Percentiles rank a stretch among this genome's conserved stretches.
phyloP scores from a whole-genome alignment of 768 basidiomycete genomes.

The Melanogaster broomeanus region DNA sequence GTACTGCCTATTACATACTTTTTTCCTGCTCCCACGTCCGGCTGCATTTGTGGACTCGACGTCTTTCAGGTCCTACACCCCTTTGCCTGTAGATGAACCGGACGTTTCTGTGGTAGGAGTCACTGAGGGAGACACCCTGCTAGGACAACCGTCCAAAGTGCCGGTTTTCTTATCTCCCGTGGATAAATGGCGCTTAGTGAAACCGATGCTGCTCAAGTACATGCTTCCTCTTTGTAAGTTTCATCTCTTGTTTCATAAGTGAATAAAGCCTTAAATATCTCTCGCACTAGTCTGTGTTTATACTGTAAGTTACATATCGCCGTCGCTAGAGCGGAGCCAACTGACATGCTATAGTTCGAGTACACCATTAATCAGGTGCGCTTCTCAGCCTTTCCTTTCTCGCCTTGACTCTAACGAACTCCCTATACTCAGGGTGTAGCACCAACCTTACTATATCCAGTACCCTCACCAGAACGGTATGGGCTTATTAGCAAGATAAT shows the following conservation, averaged over 20 bases:
- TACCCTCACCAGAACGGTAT: conserved; percentile 63
- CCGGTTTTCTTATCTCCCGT: conserved; percentile 55
- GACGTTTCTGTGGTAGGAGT: conserved; percentile 20
- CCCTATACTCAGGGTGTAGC: conserved; percentile 65
- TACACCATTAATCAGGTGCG: conserved; percentile 87
- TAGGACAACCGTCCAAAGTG: conserved; percentile 37
- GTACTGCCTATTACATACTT: conserved; percentile 77
- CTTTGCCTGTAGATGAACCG: conserved; percentile 37
- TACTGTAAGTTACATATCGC: conserved; percentile 43
- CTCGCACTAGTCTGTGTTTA: conserved; percentile 54
- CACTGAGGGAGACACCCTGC: conserved; percentile 31
- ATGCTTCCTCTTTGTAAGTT: conserved; percentile 92
- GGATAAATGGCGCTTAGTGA: conserved; percentile 83
- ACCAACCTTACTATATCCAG: conserved; percentile 86
- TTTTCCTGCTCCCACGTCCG: conserved; percentile 70
- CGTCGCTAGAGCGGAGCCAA: neutral
- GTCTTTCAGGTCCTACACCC: conserved; percentile 37
- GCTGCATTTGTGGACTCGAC: conserved; percentile 47
- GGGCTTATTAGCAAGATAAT: conserved; percentile 76
- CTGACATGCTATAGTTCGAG: conserved; percentile 63
- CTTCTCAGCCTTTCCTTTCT: neutral
- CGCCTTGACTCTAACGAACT: neutral
- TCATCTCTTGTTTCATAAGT: neutral
- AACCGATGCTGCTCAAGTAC: conserved; percentile 76
- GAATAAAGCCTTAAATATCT: conserved; percentile 12